Evolutionary conservation across 371 early-diverging fungal species (phyloP), one percentile per base, ranked within the genome.

Genomic region (Actinomucor elegans): DNA sequence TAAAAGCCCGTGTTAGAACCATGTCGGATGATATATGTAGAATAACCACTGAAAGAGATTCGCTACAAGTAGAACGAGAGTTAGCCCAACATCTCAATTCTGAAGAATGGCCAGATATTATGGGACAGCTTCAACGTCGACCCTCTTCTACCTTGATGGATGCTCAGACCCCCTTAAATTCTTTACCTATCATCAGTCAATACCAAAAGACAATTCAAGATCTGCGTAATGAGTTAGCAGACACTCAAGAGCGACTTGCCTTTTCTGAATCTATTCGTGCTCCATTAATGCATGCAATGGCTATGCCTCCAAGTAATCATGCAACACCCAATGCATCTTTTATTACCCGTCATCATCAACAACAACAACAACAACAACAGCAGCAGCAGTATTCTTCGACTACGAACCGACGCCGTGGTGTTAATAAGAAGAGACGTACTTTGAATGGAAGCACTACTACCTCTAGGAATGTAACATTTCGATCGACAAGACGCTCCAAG

Each of bases 31-130:
- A 83, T 38, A 69, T 86, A 10, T 71, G 71, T 27, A 57, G 71
- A 48, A 65, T 75, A 8, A 66, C 77, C 8, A 73, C 80, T 1
- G 81, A 86, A 50, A 73, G 82, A 38, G 83, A 86, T 27, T 73
- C 80, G 1, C 61, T 84, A 9, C 52, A 75, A 44, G 67, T 81
- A 42, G 81, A 81, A 32, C 65, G 75, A 20, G 78, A 72, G 31
- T 58, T 70, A 35, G 33, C 56, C 12, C 41, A 55, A 18, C 64
- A 63, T 17, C 40, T 55, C n/a, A 28, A 24, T 5, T 41, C 64
- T 4, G 21, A 44, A 50, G 65, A 58, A 36, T 58, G 59, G 59
- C 47, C 50, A 15, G 15, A 48, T 11, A 27, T 61, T 6, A 36
- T 54, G 37, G 52, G 55, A 2, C 51, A 51, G 6, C 26, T 56